phyloP scores from a whole-genome alignment of 2,329 filamentous ascomycete genomes.

The Cladosporium sp. region DNA sequence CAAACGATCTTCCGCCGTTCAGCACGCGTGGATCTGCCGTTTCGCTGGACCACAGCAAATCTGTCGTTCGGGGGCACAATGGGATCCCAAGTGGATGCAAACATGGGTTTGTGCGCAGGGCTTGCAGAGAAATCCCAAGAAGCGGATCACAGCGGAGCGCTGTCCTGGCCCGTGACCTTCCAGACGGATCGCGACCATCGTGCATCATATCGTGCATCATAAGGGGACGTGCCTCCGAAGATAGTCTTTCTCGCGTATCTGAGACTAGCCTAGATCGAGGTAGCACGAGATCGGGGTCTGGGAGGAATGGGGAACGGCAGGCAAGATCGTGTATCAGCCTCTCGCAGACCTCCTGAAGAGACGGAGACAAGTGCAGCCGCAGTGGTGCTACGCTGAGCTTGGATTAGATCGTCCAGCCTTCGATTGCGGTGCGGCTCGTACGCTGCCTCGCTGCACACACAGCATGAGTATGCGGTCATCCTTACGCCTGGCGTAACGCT shows the following conservation, averaged over 20 bases:
- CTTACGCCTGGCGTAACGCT: background rate
- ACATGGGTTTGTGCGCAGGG: background rate
- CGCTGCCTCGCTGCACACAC: background rate
- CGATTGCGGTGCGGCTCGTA: background rate
- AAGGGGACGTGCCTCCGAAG: background rate
- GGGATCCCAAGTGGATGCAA: background rate
- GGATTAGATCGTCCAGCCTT: background rate
- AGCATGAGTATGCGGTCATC: conserved; percentile 12
- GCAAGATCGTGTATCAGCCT: conserved; percentile 8
- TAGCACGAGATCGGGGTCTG: background rate
- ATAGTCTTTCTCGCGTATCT: conserved; percentile 12
- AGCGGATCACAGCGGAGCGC: background rate
- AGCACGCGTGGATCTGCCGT: background rate
- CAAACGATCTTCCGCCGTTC: background rate
- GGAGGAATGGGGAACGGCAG: background rate
- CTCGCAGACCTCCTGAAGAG: background rate
- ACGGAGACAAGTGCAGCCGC: background rate
- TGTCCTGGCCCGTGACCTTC: background rate
- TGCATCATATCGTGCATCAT: conserved; percentile 2
- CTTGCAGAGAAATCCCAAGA: background rate
- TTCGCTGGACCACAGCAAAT: background rate
- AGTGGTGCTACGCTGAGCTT: background rate
- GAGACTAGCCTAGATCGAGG: background rate
- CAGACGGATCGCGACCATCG: background rate
- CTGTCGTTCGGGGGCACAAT: background rate